Conservation (phyloP, 2,329 filamentous ascomycete species). For the Fusarium incarnatum region DNA sequence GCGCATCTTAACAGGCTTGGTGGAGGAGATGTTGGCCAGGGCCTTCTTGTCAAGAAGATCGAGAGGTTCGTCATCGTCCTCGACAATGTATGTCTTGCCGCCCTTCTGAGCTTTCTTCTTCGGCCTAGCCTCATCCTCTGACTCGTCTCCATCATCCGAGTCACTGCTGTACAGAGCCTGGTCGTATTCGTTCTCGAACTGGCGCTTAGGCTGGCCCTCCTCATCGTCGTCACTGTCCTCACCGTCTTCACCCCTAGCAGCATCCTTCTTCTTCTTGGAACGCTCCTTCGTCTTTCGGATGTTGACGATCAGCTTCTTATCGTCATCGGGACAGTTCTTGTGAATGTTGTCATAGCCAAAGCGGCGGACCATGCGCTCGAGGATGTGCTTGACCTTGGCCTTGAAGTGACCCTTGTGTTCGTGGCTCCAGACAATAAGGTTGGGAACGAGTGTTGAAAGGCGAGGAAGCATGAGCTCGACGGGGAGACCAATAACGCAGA, state of each 20-base stretch:
- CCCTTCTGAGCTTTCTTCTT: slow-evolving; percentile 68
- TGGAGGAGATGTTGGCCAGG: slow-evolving; percentile 92
- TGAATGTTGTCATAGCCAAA: slow-evolving; percentile 88
- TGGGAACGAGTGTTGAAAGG: slow-evolving; percentile 82
- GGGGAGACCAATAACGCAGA: slow-evolving; percentile 88
- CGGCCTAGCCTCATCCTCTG: slow-evolving; percentile 65
- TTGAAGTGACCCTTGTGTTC: slow-evolving; percentile 98
- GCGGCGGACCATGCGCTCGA: slow-evolving; percentile 91
- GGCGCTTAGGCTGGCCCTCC: slow-evolving; percentile 61
- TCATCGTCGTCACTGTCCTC: slow-evolving; percentile 69
- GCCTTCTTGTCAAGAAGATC: slow-evolving; percentile 91
- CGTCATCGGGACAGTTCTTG: slow-evolving; percentile 82
- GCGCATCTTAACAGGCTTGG: slow-evolving; percentile 77
- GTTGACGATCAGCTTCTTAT: slow-evolving; percentile 90
- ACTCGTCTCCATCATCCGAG: slow-evolving; percentile 64
- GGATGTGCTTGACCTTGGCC: slow-evolving; percentile 96
- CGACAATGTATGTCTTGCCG: slow-evolving; percentile 85
- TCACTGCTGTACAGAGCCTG: slow-evolving; percentile 92
- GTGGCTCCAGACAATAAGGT: slow-evolving; percentile 94
- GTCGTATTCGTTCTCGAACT: slow-evolving; percentile 93
- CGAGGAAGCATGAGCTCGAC: slow-evolving; percentile 82
- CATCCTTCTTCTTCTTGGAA: slow-evolving; percentile 88
- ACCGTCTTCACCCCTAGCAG: slow-evolving; percentile 66
- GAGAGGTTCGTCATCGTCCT: slow-evolving; percentile 93
- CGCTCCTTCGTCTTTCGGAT: slow-evolving; percentile 96